These are phyloP conservation scores for Dacryopinax spathularia DNA, from an alignment of 768 basidiomycete species.

Conservation along the genomic window DNA sequence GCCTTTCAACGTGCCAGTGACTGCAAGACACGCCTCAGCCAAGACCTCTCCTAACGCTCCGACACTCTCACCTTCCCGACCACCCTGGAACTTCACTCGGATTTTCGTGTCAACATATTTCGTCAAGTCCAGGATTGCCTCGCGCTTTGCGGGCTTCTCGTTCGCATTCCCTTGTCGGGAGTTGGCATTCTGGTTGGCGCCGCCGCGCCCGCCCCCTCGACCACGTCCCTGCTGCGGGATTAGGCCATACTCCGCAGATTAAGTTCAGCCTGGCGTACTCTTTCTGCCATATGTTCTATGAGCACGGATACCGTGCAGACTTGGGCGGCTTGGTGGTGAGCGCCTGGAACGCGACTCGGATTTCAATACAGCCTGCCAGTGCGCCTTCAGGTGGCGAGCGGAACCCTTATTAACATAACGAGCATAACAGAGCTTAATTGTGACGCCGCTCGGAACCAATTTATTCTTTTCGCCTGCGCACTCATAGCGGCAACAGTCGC, in stretches of 20 bases:
- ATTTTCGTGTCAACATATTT: constrained; percentile 89
- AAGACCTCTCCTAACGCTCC: neutral
- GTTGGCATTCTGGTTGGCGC: constrained; percentile 22
- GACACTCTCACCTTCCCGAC: constrained; percentile 61
- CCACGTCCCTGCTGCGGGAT: constrained; percentile 27
- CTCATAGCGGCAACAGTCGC: neutral
- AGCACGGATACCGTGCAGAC: neutral
- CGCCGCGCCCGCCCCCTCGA: constrained; percentile 36
- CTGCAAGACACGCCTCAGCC: constrained; percentile 28
- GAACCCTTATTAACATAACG: neutral
- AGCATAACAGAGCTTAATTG: neutral
- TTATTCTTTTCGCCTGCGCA: neutral
- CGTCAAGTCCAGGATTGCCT: constrained; percentile 87
- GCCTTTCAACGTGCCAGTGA: constrained; percentile 84
- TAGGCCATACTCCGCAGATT: neutral
- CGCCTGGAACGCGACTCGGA: too few relatives aligned
- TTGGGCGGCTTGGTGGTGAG: too few relatives aligned
- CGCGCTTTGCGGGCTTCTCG: constrained; percentile 63
- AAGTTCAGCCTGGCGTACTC: neutral
- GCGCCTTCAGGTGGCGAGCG: neutral
- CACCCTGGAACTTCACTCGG: constrained; percentile 95
- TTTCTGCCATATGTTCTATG: neutral
- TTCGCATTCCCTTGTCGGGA: constrained; percentile 31
- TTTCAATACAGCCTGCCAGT: too few relatives aligned
- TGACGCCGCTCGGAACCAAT: neutral